Evolutionary conservation across 2,329 filamentous ascomycete species (phyloP).

Genomic region (Decorospora gaudefroyi): DNA sequence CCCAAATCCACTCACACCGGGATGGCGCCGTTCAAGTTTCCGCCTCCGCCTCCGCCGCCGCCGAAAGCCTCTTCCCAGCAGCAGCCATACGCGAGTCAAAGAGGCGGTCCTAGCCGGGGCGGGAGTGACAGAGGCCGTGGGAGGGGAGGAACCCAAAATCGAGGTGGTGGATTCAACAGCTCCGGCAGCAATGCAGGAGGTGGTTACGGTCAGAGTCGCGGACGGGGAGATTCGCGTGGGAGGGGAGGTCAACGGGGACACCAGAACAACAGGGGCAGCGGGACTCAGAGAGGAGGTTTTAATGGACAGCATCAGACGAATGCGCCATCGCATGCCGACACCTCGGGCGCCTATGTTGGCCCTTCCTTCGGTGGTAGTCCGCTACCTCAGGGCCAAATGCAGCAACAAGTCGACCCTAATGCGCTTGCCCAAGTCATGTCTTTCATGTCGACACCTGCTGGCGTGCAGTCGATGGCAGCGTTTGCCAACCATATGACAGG

Average conservation of each 20-base stretch:
- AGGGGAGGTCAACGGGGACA: conserved; percentile 28
- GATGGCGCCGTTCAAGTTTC: conserved; percentile 51
- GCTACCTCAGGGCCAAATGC: conserved; percentile 12
- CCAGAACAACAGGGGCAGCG: conserved; percentile 23
- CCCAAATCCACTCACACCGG: background rate
- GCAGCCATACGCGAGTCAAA: conserved; percentile 35
- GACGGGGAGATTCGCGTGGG: conserved; percentile 20
- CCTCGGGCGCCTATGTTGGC: conserved; percentile 17
- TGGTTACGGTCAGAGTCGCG: conserved; percentile 21
- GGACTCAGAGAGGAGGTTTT: conserved; percentile 9
- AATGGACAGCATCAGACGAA: conserved; percentile 16
- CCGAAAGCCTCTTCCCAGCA: conserved; percentile 41
- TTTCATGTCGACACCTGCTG: conserved; percentile 37
- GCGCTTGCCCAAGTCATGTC: conserved; percentile 38
- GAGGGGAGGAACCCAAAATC: conserved; percentile 21
- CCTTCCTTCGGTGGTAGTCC: conserved; percentile 20
- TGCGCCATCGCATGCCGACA: background rate
- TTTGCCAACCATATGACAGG: conserved; percentile 32
- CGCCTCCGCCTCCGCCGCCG: conserved; percentile 54
- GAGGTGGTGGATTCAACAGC: conserved; percentile 26
- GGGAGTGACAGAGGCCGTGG: conserved; percentile 41
- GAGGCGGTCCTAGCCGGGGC: conserved; percentile 27
- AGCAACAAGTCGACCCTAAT: conserved; percentile 26
- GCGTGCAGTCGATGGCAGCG: conserved; percentile 35
- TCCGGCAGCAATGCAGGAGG: conserved; percentile 19